Base-by-base conservation (phyloP, 805 yeast species). In the Schizosaccharomyces lindneri region DNA sequence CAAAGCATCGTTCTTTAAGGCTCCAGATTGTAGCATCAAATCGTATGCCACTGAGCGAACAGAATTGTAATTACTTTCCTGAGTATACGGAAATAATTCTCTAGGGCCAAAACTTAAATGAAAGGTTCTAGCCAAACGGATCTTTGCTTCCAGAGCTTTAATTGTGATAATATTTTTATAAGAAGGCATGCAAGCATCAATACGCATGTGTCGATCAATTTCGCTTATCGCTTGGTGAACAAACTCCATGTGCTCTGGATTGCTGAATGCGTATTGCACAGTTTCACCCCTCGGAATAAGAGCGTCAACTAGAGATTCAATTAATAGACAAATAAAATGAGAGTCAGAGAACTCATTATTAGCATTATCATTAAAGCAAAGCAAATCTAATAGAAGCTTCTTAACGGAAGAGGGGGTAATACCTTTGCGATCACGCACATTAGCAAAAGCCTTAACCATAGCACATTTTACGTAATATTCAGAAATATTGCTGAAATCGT, bases 101-200 rank as follows among this genome's bases (percentile, higher is more conserved):
- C 79, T 78, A 64, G 81, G 75, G 27, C 79, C 68, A 11, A 84
- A 69, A 4, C 74, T 71, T 27, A 79, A 73, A 9, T 81, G 70
- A 0, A 87, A 87, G 21, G 73, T 73, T 13, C 77, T 70, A 0
- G 84, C 81, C 55, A 93, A 71, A 46, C 74, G 70, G 55, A 85
- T 75, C 64, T 83, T 85, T 64, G 80, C 82, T 48, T 72, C 70
- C 27, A 88, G 66, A 36, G 88, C 79, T 4, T 79, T 73, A 32
- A 75, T 71, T 19, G 88, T 76, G 48, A 85, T 73, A 46, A 76
- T 64, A 63, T 77, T 69, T 61, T 81, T 83, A 64, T 79, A 81
- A 0, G 95, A 83, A 1, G 96, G 90, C 6, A 84, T 76, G 94
- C 94, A 87, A 55, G 79, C 81, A 67, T 90, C 97, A 72, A 93